Evolutionary conservation across 2,329 filamentous ascomycete species (phyloP).

Genomic region (Pseudocercospora eumusae): DNA sequence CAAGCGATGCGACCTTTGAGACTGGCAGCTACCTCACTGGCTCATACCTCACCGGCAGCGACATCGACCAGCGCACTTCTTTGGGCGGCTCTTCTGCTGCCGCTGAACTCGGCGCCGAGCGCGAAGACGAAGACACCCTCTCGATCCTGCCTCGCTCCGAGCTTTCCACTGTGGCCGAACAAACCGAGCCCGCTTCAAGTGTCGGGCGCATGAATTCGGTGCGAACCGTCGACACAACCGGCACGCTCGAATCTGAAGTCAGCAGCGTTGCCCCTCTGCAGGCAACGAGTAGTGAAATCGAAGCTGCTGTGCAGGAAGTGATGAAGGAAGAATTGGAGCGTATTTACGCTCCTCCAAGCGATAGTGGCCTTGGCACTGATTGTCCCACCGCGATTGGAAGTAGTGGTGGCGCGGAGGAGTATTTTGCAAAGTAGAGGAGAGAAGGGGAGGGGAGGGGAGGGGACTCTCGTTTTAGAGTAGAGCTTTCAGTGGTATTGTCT

Average conservation of each 20-base stretch:
- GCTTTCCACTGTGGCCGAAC: constrained; percentile 16
- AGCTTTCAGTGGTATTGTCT: neutral
- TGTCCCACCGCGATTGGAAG: constrained; percentile 38
- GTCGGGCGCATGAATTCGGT: constrained; percentile 4
- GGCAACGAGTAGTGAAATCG: constrained; percentile 21
- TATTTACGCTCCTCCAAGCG: constrained; percentile 40
- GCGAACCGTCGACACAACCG: constrained; percentile 32
- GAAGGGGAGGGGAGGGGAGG: neutral
- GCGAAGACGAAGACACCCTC: constrained; percentile 17
- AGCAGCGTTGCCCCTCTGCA: constrained; percentile 23
- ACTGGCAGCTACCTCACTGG: constrained; percentile 53
- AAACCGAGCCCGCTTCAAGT: constrained; percentile 12
- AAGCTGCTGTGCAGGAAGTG: constrained; percentile 24
- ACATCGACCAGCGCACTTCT: constrained; percentile 49
- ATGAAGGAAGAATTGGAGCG: constrained; percentile 25
- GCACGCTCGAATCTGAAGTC: constrained; percentile 35
- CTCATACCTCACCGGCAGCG: constrained; percentile 53
- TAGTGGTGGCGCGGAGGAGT: constrained; percentile 25
- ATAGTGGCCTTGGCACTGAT: constrained; percentile 45
- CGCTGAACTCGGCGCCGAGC: constrained; percentile 35
- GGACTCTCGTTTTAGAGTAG: neutral
- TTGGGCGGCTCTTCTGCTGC: constrained; percentile 45
- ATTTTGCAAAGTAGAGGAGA: constrained; percentile 23
- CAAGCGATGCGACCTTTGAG: constrained; percentile 50
- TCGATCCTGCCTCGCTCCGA: constrained; percentile 18